Evolutionary conservation across 306 rosid species (phyloP).

Genomic region (Carpinus fangiana): DNA sequence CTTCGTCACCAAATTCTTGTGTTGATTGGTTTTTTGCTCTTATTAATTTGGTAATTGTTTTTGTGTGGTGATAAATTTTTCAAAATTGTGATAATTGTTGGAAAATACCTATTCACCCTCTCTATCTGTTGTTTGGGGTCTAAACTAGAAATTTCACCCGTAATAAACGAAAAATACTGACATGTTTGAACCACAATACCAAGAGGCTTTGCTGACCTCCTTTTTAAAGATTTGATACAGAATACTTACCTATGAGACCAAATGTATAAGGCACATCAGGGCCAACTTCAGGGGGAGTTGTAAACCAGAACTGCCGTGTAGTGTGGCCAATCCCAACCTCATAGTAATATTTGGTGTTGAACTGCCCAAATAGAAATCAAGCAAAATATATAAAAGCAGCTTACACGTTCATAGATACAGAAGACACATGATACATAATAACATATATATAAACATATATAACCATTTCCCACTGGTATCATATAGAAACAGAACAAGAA

Average conservation of each 20-base stretch:
- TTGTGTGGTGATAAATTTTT: no score
- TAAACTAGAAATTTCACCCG: no score
- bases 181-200: slow-evolving; percentile 2
- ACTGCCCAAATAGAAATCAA: slow-evolving; percentile 36
- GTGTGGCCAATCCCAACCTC: slow-evolving; percentile 65
- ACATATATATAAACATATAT: background rate
- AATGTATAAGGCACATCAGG: slow-evolving; percentile 90
- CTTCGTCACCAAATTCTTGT: no score
- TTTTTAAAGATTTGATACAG: background rate
- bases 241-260: slow-evolving; percentile 75
- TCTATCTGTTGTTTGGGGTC: no score
- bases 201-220: background rate
- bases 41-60: no score
- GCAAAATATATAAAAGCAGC: background rate
- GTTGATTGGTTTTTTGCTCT: no score
- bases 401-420: background rate
- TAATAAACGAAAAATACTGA: background rate
- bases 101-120: no score
- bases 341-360: slow-evolving; percentile 73
- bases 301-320: slow-evolving; percentile 68
- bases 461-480: background rate
- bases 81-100: no score
- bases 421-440: background rate
- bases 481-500: background rate
- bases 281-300: slow-evolving; percentile 78